These are phyloP conservation scores for Dictyostelium firmibasis DNA, from an alignment of 78 protist genomes.

Conservation along the genomic window DNA sequence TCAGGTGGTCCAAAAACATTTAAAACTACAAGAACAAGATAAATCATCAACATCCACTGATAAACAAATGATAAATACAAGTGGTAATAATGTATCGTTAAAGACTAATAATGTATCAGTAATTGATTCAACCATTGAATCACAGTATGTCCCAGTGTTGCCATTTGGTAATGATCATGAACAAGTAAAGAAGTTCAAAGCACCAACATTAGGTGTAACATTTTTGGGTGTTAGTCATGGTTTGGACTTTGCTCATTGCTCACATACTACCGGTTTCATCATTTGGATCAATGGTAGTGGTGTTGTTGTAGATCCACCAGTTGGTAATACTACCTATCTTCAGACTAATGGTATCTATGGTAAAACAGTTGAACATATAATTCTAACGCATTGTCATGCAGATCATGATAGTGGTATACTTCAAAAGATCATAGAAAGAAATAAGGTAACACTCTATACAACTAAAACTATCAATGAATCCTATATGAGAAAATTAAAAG, in stretches of 20 bases:
- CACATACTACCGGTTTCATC: conserved; percentile 86
- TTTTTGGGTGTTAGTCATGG: conserved; percentile 86
- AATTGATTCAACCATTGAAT: background rate
- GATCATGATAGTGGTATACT: conserved; percentile 90
- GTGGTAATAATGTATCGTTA: background rate
- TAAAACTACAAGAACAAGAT: background rate
- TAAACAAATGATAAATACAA: background rate
- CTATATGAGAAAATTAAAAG: conserved; percentile 77
- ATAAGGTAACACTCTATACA: conserved; percentile 75
- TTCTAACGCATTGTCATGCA: conserved; percentile 88
- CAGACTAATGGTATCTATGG: conserved; percentile 31
- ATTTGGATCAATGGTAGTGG: conserved; percentile 87
- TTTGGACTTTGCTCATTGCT: conserved; percentile 56
- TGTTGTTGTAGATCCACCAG: conserved; percentile 80
- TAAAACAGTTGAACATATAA: conserved; percentile 65
- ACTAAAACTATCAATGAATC: conserved; percentile 73
- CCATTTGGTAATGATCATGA: background rate
- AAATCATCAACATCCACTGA: background rate
- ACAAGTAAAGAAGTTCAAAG: conserved; percentile 18
- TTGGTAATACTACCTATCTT: conserved; percentile 67
- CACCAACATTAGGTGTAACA: conserved; percentile 87
- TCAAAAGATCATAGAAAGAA: conserved; percentile 63
- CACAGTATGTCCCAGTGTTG: background rate
- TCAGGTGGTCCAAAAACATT: background rate
- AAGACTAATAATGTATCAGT: background rate